Base-by-base conservation (phyloP, 306 rosid species). In the Begonia fuchsioides region DNA sequence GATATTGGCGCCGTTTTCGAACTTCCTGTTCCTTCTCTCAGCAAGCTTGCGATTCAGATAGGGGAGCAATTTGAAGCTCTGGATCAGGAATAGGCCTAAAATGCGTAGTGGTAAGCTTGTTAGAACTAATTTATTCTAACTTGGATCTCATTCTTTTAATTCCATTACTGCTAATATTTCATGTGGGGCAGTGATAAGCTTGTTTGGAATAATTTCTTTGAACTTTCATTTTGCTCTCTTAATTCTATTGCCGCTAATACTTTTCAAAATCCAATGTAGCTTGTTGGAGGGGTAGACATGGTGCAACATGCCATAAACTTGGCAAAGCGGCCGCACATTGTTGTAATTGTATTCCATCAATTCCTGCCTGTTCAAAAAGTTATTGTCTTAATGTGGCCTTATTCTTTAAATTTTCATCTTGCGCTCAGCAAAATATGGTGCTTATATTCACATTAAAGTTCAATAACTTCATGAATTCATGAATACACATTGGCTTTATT, bases 31-130 rank as follows among this genome's bases (percentile, higher is more conserved):
- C 16, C 38, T 9, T 53, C 49, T 18, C 26, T 72, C 64, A 88
- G 97, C 75, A 95, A 88, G 76, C 95, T 88, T 73, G 95, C 97
- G 39, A 76, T 88, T 66, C 97, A 88, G 70, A 88, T 88, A 26
- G 55, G 78, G 9, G 86, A 83, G 73, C 97, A 88, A 76, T 84
- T 88, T 70, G 86, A 81, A 70, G 95, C 93, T 55, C 65, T 88
- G 96, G 95, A 40, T 63, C 73, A 19, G 93, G 61, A 61, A 72
- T 76, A 45, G 86, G 86, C 15, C 78, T 78, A 58, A 88, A 76
- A 68, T 83, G 86, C 47, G 83, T 76, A 39, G 93, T 74, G 95
- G 97, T 88, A 81, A 76, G 95, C 66, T 55, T 40, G 53, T 58
- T 9, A 6, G 55, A 13, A n/a, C 4, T 41, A 41, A 10, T 41